These are phyloP conservation scores for Macrolepiota fuliginosa DNA, from an alignment of 768 basidiomycete species.

Conservation along the genomic window DNA sequence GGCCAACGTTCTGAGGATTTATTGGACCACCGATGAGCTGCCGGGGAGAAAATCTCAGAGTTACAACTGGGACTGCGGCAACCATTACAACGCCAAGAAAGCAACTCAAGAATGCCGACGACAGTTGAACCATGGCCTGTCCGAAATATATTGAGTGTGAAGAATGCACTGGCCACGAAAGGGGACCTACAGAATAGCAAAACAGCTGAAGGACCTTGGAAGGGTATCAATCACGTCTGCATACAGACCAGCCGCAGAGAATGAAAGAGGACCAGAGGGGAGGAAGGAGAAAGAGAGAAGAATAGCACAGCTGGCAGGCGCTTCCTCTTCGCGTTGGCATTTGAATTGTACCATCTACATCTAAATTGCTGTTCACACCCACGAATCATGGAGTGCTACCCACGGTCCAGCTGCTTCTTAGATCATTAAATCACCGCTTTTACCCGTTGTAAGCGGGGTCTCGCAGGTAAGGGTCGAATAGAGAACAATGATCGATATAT, in stretches of 20 bases:
- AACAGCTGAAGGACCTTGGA: background rate
- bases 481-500: slow-evolving; percentile 1
- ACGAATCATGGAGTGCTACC: background rate
- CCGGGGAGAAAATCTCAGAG: background rate
- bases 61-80: background rate
- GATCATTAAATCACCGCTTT: background rate
- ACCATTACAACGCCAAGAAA: background rate
- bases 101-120: background rate
- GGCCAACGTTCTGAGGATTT: background rate
- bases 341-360: background rate
- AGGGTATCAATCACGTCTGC: background rate
- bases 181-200: background rate
- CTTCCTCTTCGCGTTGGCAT: background rate
- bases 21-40: background rate
- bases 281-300: background rate
- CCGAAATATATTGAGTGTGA: background rate
- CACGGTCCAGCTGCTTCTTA: background rate
- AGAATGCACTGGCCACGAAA: background rate
- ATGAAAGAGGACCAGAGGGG: background rate
- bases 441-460: background rate
- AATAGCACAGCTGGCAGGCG: background rate
- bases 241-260: slow-evolving; percentile 8
- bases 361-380: background rate
- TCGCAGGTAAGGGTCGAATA: background rate
- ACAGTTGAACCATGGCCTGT: background rate